phyloP scores from a whole-genome alignment of 306 rosid species.

The Sicyos baderoa region DNA sequence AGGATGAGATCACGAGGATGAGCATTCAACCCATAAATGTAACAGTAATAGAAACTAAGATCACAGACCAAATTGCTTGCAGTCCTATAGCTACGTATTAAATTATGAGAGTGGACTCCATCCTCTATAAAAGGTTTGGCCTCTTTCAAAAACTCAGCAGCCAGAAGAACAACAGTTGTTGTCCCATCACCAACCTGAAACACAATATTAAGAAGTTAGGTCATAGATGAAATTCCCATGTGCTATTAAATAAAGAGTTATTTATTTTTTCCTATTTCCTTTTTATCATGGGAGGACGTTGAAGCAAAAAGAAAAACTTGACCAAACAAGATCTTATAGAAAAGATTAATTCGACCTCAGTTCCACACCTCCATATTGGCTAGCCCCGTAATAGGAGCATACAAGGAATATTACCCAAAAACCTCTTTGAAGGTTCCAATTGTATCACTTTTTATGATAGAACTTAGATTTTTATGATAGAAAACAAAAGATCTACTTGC shows the following conservation, averaged over 20 bases:
- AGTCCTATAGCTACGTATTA: conserved; percentile 74
- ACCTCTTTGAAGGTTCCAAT: not conserved
- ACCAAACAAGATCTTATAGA: not conserved
- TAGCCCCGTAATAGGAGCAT: not conserved
- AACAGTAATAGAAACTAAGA: not conserved
- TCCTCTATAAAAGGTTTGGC: conserved; percentile 98
- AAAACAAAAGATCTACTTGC: not conserved
- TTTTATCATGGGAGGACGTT: not conserved
- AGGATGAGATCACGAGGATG: conserved; percentile 29
- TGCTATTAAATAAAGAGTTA: not conserved
- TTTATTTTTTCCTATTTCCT: no score
- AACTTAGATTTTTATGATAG: not conserved
- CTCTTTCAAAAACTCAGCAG: conserved; percentile 85
- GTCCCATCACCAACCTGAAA: conserved; percentile 98
- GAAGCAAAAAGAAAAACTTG: not conserved
- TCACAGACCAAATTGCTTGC: conserved; percentile 62
- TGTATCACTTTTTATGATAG: not conserved
- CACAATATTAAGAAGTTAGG: not conserved
- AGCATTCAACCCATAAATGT: not conserved
- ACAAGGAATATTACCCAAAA: not conserved
- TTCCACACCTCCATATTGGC: not conserved
- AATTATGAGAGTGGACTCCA: conserved; percentile 86
- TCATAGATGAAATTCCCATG: not conserved
- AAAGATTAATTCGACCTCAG: not conserved
- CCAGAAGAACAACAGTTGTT: conserved; percentile 93